These are phyloP conservation scores for Fusarium bactridioides DNA, from an alignment of 2,329 filamentous ascomycete species.

Conservation along the genomic window DNA sequence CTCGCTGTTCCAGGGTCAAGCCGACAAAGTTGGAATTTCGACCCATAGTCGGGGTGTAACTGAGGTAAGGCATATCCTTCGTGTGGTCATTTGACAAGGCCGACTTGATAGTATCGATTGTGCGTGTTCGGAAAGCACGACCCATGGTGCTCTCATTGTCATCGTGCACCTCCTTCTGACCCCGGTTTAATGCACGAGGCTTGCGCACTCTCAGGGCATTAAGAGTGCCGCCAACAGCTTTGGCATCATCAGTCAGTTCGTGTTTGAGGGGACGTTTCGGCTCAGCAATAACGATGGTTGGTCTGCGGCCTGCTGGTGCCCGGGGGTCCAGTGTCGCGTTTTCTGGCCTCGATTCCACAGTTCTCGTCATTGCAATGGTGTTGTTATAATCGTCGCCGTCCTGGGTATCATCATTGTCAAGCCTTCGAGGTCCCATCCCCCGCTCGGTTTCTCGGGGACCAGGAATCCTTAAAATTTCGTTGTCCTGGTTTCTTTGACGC, in stretches of 20 bases:
- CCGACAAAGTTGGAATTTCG: slow-evolving; percentile 94
- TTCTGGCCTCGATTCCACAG: slow-evolving; percentile 41
- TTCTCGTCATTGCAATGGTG: slow-evolving; percentile 39
- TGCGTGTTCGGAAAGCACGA: slow-evolving; percentile 53
- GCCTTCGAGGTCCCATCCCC: slow-evolving; percentile 72
- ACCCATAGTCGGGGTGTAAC: slow-evolving; percentile 90
- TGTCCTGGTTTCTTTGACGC: slow-evolving; percentile 79
- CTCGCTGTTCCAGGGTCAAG: slow-evolving; percentile 86
- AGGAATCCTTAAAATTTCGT: slow-evolving; percentile 83
- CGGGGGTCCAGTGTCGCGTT: slow-evolving; percentile 32
- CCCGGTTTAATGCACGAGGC: slow-evolving; percentile 50
- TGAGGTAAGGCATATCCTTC: slow-evolving; percentile 85
- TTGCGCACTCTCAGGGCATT: slow-evolving; percentile 55
- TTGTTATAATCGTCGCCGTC: slow-evolving; percentile 48
- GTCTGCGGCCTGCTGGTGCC: slow-evolving; percentile 50
- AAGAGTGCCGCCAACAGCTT: slow-evolving; percentile 51
- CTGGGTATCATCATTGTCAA: slow-evolving; percentile 53
- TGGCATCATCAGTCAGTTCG: slow-evolving; percentile 52
- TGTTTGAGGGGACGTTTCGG: slow-evolving; percentile 55
- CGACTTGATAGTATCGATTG: slow-evolving; percentile 66
- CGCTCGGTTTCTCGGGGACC: slow-evolving; percentile 90
- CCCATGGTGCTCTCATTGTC: slow-evolving; percentile 43
- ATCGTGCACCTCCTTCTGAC: slow-evolving; percentile 51
- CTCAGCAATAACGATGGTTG: slow-evolving; percentile 73
- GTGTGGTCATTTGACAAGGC: slow-evolving; percentile 62